Evolutionary conservation across 1,284 basidiomycete species (phyloP).

Genomic region (Fomitopsis palustris): DNA sequence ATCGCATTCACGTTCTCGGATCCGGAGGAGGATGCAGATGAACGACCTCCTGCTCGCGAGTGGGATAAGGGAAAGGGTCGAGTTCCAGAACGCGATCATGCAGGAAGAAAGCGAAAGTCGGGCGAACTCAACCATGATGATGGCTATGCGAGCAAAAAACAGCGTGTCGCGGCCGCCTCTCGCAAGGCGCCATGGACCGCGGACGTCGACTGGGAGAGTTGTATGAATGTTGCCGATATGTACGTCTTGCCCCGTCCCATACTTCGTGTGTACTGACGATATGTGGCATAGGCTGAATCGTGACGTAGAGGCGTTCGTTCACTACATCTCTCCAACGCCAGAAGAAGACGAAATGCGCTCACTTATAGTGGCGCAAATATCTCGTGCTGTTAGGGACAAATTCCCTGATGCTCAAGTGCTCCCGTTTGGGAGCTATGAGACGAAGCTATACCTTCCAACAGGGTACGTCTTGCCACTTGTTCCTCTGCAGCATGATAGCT

Average conservation of each 20-base stretch:
- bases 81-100: constrained; percentile 23
- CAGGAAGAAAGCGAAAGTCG: constrained; percentile 38
- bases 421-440: constrained; percentile 93
- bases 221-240: constrained; percentile 80
- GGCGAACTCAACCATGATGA: constrained; percentile 48
- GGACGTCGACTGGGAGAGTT: constrained; percentile 76
- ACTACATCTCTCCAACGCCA: constrained; percentile 85
- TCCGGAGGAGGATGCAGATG: constrained; percentile 28
- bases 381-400: constrained; percentile 55
- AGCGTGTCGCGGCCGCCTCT: constrained; percentile 53
- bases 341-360: constrained; percentile 84
- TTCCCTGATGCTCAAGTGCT: constrained; percentile 83
- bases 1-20: constrained; percentile 47
- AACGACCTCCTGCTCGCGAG: constrained; percentile 34
- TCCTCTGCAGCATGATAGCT: neutral
- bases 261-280: neutral
- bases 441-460: constrained; percentile 89
- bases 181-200: constrained; percentile 78
- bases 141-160: constrained; percentile 53
- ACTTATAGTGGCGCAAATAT: constrained; percentile 74
- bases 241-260: constrained; percentile 29
- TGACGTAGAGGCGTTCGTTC: constrained; percentile 83
- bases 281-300: constrained; percentile 60
- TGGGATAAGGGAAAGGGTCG: constrained; percentile 38
- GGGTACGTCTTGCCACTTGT: constrained; percentile 56